Evolutionary conservation across 352 stramenopile species (phyloP), one percentile per base, ranked within the genome.

Genomic region (Pythium insidiosum): DNA sequence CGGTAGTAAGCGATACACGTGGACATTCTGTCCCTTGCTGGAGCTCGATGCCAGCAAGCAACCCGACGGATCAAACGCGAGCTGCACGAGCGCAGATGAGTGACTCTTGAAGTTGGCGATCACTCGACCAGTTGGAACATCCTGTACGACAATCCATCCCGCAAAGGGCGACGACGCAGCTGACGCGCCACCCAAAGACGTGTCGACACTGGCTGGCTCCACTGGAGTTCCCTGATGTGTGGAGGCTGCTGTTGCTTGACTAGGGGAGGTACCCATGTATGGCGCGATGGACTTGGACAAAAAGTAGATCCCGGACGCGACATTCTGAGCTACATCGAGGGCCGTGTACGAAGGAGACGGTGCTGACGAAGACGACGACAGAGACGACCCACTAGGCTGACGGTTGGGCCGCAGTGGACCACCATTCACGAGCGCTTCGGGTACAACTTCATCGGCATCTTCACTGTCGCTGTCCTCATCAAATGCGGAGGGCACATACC

Each of bases 241-340:
- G 28, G 9, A 13, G 28, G 28, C 15, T 15, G 9, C 28, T 13
- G 4, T 22, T 67, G 35, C 68, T 66, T 40, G n/a, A n/a, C n/a
- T n/a, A n/a, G 77, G 77, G 3, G 77, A 86, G 7, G 77, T 84
- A 6, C 72, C 71, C 16, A 90, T 42, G 39, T 88, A 90, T 29
- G 78, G 78, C 16, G 74, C 76, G 29, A 91, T 80, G 20, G 75
- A 85, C 13, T 91, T 73, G 16, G 75, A 86, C 12, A 93, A 53
- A 38, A 84, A 93, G 58, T 93, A 95, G 15, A 95, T 54, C 3
- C 80, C 78, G 0, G 78, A 91, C 1, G 83, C 83, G n/a, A 95
- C 72, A 44, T 89, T 89, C 61, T 95, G 82, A 5, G 83, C 83
- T 6, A 91, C 76, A 46, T 91, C 76, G 23, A 90, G 84, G 6